These are phyloP conservation scores for Blastomyces percursus DNA, from an alignment of 2,329 filamentous ascomycete species.

Conservation along the genomic window DNA sequence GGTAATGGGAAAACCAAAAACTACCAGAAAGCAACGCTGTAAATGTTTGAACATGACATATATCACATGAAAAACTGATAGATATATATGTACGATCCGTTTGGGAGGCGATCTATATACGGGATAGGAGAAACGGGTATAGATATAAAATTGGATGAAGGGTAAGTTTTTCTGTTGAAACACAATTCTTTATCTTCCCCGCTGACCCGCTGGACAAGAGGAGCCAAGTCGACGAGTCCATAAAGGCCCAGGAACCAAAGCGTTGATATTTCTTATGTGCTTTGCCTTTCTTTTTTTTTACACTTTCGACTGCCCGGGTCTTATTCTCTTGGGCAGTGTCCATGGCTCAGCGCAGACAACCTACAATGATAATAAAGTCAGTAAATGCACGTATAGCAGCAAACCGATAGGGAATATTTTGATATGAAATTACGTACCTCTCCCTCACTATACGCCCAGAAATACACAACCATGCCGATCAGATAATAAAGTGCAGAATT, in stretches of 20 bases:
- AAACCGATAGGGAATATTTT: neutral
- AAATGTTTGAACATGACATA: neutral
- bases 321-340: constrained; percentile 50
- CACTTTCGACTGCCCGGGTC: constrained; percentile 19
- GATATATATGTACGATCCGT: neutral
- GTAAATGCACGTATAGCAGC: neutral
- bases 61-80: neutral
- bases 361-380: constrained; percentile 28
- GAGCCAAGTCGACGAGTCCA: neutral
- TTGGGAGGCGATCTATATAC: neutral
- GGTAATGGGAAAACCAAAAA: neutral
- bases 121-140: neutral
- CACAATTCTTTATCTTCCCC: neutral
- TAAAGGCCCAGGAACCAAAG: neutral
- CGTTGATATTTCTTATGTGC: neutral
- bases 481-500: constrained; percentile 89
- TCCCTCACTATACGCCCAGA: constrained; percentile 95
- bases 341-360: constrained; percentile 59
- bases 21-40: neutral
- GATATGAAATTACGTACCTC: constrained; percentile 57
- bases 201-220: neutral
- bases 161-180: neutral
- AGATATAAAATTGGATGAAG: neutral
- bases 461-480: constrained; percentile 75
- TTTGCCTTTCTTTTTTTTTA: constrained; percentile 17